Percentiles rank a stretch among this genome's conserved stretches.
phyloP scores from a whole-genome alignment of 257 asterid genomes.

The Ajuga chamaepitys region DNA sequence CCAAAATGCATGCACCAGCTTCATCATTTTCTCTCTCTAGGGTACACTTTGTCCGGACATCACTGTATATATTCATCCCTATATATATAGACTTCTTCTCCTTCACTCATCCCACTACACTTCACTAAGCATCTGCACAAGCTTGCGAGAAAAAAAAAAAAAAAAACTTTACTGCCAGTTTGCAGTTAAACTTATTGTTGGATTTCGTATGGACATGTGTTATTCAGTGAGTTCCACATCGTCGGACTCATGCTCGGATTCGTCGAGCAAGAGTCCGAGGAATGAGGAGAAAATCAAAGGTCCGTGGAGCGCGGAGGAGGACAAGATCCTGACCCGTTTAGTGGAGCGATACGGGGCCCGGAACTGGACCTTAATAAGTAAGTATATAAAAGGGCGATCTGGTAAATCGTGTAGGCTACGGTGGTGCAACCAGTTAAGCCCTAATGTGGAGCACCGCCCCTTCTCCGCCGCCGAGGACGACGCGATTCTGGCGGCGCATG shows the following conservation, averaged over 20 bases:
- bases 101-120: not conserved
- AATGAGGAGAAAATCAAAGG: slow-evolving; percentile 49
- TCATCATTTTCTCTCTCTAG: slow-evolving; percentile 9
- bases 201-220: slow-evolving; percentile 28
- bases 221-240: slow-evolving; percentile 50
- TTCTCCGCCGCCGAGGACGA: slow-evolving; percentile 67
- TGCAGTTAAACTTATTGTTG: not conserved
- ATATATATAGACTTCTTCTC: not conserved
- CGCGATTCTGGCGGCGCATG: slow-evolving; percentile 58
- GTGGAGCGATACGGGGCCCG: slow-evolving; percentile 67
- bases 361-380: slow-evolving; percentile 76
- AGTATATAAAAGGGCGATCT: slow-evolving; percentile 69
- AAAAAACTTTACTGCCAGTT: not conserved
- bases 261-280: slow-evolving; percentile 19
- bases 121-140: not conserved
- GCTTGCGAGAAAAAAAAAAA: too few species aligned
- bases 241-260: slow-evolving; percentile 35
- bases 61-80: too few species aligned
- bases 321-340: slow-evolving; percentile 56
- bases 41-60: too few species aligned
- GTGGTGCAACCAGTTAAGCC: slow-evolving; percentile 89
- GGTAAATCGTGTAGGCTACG: slow-evolving; percentile 77
- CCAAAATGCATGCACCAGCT: slow-evolving; percentile 55
- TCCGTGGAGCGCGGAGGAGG: slow-evolving; percentile 94
- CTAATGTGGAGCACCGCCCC: slow-evolving; percentile 73